Conservation (phyloP, 768 basidiomycete species). For the Pleurotus sapidus region DNA sequence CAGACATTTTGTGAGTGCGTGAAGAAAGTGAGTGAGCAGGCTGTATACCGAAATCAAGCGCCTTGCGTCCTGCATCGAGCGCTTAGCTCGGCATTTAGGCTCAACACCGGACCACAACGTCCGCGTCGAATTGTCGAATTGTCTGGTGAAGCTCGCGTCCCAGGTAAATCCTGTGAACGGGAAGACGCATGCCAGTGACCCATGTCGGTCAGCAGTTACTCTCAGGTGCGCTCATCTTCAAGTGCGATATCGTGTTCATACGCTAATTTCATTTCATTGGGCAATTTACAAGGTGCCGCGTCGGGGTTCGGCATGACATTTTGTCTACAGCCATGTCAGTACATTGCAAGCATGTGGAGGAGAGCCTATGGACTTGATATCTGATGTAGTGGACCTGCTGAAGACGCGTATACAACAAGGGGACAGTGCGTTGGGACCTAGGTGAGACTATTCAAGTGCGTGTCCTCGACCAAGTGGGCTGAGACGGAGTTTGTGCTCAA, state of each 20-base stretch:
- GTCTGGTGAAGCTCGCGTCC: no score
- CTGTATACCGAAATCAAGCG: no score
- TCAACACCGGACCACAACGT: no score
- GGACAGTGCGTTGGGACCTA: conserved; percentile 38
- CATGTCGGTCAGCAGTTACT: conserved; percentile 66
- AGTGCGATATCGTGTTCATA: neutral
- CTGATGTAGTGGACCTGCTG: conserved; percentile 70
- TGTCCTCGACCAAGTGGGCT: no score
- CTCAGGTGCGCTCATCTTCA: conserved; percentile 42
- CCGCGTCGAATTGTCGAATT: no score
- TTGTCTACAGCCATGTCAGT: conserved; percentile 73
- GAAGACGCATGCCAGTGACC: conserved; percentile 29
- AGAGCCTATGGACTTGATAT: neutral
- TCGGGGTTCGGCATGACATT: conserved; percentile 78
- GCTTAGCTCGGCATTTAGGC: no score
- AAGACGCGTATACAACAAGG: conserved; percentile 92
- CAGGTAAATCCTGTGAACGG: no score
- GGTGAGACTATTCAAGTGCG: conserved; percentile 25
- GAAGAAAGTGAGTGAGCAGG: neutral
- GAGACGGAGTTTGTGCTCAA: conserved; percentile 11
- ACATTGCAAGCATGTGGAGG: neutral
- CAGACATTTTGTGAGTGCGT: neutral
- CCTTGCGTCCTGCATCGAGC: no score
- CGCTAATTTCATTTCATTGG: neutral
- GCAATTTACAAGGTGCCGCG: conserved; percentile 68